Evolutionary conservation across 2,329 filamentous ascomycete species (phyloP).

Genomic region (Paraconiothyrium sp.): DNA sequence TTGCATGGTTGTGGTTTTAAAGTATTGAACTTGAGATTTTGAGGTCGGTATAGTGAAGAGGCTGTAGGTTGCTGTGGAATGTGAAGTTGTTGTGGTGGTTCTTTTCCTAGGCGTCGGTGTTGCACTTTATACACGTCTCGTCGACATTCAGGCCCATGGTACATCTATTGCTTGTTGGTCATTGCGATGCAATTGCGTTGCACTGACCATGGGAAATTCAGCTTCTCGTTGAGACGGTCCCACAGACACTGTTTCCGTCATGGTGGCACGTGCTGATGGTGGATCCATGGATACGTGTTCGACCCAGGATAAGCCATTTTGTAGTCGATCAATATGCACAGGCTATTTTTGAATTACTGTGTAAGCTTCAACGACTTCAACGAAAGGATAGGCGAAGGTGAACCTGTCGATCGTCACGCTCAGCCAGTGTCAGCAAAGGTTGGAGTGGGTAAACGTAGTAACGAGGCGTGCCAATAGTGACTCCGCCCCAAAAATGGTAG

Average conservation of each 20-base stretch:
- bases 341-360: background rate
- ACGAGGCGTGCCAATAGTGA: background rate
- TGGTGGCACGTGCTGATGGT: background rate
- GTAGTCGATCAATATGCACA: background rate
- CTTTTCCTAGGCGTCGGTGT: background rate
- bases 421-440: background rate
- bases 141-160: background rate
- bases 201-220: background rate
- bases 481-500: background rate
- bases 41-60: background rate
- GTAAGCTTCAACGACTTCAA: background rate
- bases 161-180: background rate
- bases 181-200: background rate
- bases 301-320: background rate
- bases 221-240: background rate
- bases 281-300: background rate
- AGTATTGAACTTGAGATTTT: background rate
- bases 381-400: background rate
- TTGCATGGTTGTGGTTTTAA: conserved; percentile 4
- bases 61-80: background rate
- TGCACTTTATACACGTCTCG: background rate
- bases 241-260: background rate
- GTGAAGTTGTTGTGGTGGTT: background rate
- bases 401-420: background rate
- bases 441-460: background rate